Base-by-base conservation (phyloP, 371 early-diverging fungal genomes). In the Lichtheimia corymbifera region DNA sequence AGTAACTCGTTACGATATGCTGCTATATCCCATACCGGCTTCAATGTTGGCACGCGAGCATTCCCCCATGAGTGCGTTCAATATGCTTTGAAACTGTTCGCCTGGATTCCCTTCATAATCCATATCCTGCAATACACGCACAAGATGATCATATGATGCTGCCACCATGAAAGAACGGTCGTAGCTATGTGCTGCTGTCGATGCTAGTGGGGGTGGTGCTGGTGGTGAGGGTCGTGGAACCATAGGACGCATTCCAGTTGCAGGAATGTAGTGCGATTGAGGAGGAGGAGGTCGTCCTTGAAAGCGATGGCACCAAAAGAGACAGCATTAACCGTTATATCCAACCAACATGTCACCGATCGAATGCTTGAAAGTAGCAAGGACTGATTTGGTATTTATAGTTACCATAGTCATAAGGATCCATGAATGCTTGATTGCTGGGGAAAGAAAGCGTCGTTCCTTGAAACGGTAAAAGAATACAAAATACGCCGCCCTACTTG, bases 31-130 rank as follows among this genome's bases (percentile, higher is more conserved):
- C 25, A 35, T 43, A 41, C 44, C 40, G 44, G 27, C 87, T 65
- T 86, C 84, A 53, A 86, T 84, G 53, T 86, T 83, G 0, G 79
- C 79, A 59, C 79, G 79, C 7, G 87, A 86, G 54, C 87, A 83
- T 59, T 86, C 87, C 28, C 65, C 73, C 78, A 86, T 83, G 42
- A 84, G 71, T 71, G 73, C 64, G 49, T 82, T 75, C 22, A 86
- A 63, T 25, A 73, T 65, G 4, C 65, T 55, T 51, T 71, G 71
- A 59, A 81, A 72, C 43, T 78, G 68, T 51, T 80, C 78, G 5
- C 42, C 13, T 25, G 40, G 24, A 15, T 44, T 43, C 13, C 42
- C 54, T 30, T 5, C 35, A 20, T 53, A n/a, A n/a, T 25, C 17
- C 18, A 41, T 35, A 40, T 25, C 41, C 18, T 40, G 22, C 20